Conservation (phyloP, 2,329 filamentous ascomycete species). For the Helicocarpus griseus region DNA sequence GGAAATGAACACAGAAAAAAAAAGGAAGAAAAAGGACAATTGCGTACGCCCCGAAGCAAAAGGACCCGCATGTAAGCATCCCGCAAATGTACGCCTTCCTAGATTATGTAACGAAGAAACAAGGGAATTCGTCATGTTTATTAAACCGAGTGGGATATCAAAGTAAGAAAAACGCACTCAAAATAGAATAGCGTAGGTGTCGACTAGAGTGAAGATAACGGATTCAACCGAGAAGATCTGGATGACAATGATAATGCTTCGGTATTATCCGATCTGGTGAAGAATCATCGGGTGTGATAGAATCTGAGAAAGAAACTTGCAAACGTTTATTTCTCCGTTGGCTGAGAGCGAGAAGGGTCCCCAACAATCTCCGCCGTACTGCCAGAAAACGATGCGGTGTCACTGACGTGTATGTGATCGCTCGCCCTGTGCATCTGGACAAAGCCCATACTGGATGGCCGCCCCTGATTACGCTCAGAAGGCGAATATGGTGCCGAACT, state of each 20-base stretch:
- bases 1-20: not conserved
- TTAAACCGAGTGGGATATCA: too few relatives aligned
- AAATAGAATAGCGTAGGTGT: too few relatives aligned
- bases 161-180: too few relatives aligned
- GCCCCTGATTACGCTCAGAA: slow-evolving; percentile 19
- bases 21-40: slow-evolving; percentile 1
- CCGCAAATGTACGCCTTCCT: too few relatives aligned
- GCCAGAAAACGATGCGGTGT: slow-evolving; percentile 28
- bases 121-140: slow-evolving; percentile 7
- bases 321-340: not conserved
- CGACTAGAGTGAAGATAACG: too few relatives aligned
- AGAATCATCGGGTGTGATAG: too few relatives aligned
- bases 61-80: too few relatives aligned
- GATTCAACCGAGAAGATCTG: too few relatives aligned
- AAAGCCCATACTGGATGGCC: slow-evolving; percentile 42
- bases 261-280: too few relatives aligned
- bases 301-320: slow-evolving; percentile 4
- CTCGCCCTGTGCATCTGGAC: slow-evolving; percentile 40
- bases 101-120: too few relatives aligned
- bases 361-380: slow-evolving; percentile 38
- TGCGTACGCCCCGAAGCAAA: too few relatives aligned
- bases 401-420: slow-evolving; percentile 38
- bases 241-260: not conserved
- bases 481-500: slow-evolving; percentile 7
- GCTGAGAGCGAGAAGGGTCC: slow-evolving; percentile 16